phyloP scores from a whole-genome alignment of 108 stramenopile species.

The Aurantiochytrium sp. region DNA sequence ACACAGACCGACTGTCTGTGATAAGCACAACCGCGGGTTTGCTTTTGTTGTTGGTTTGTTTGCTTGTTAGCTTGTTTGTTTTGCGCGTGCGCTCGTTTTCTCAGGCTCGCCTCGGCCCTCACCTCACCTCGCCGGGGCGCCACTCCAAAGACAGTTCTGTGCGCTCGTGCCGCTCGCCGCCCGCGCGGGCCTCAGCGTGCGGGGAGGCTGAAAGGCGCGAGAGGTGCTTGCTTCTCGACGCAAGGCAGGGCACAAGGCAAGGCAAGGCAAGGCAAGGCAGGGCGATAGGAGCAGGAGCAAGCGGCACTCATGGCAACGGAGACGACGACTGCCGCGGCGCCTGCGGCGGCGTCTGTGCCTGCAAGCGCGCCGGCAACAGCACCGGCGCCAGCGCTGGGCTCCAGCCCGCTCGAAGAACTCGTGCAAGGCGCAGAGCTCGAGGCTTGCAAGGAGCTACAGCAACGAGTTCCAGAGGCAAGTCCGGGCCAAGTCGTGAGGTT shows the following conservation, averaged over 20 bases:
- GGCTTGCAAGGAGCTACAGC: neutral
- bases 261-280: neutral
- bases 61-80: neutral
- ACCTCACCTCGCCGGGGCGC: neutral
- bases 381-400: neutral
- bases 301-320: neutral
- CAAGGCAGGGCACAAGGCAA: neutral
- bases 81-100: neutral
- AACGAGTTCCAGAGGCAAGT: neutral
- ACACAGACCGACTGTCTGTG: neutral
- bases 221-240: neutral
- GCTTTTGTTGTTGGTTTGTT: neutral
- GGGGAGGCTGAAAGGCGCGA: neutral
- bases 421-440: conserved; percentile 3
- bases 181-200: too few species aligned
- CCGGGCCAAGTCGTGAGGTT: neutral
- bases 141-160: neutral
- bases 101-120: neutral
- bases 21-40: neutral
- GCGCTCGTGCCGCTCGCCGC: neutral
- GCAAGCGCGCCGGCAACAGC: neutral
- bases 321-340: neutral
- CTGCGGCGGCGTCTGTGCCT: neutral
- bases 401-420: neutral
- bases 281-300: neutral